These are phyloP conservation scores for Vitis hybrid DNA, from an alignment of 177 flowering plant species.

Conservation along the genomic window DNA sequence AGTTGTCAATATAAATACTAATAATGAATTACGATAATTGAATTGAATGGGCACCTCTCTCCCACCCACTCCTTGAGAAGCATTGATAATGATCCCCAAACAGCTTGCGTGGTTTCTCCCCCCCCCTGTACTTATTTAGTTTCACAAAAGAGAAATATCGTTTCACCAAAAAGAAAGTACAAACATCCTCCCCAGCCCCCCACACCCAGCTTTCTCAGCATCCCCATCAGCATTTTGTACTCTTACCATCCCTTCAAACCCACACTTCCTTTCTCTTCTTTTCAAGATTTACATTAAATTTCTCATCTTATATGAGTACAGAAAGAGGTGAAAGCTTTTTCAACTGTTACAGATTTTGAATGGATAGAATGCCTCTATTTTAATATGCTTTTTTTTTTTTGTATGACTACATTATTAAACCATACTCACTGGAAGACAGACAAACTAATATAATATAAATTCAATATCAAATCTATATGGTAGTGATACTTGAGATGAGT, in stretches of 20 bases:
- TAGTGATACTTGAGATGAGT: too few species aligned
- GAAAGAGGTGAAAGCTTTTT: too few species aligned
- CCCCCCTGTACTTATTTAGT: constrained; percentile 3
- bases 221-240: constrained; percentile 9
- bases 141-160: constrained; percentile 8
- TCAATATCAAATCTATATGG: too few species aligned
- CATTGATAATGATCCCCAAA: constrained; percentile 18
- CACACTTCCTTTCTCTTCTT: too few species aligned
- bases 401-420: too few species aligned
- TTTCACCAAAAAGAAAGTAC: constrained; percentile 16
- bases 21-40: too few species aligned
- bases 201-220: not conserved
- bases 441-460: too few species aligned
- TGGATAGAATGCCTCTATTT: too few species aligned
- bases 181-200: constrained; percentile 4
- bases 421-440: too few species aligned
- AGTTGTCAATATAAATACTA: too few species aligned
- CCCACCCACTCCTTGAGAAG: constrained; percentile 15
- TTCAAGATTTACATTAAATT: not conserved
- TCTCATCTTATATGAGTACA: not conserved
- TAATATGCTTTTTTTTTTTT: too few species aligned
- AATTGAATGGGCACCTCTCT: constrained; percentile 1
- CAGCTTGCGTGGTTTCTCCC: constrained; percentile 12
- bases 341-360: too few species aligned
- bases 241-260: not conserved